Conservation (phyloP, 2,329 filamentous ascomycete genomes). For the Pseudocercospora fijiensis region DNA sequence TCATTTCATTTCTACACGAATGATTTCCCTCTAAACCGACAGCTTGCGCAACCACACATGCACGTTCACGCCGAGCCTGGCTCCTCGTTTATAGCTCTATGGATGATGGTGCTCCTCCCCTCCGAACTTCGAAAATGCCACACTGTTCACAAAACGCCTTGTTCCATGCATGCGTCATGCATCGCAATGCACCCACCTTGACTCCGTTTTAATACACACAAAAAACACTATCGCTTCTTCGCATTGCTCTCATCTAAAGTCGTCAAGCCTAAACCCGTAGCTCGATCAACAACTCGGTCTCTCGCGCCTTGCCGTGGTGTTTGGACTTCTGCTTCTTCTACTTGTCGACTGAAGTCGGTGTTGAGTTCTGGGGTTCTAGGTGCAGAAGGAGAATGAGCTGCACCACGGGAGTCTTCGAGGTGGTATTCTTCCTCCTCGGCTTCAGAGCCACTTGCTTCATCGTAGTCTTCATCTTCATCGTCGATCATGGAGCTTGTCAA, state of each 20-base stretch:
- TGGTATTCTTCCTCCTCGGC: conserved; percentile 21
- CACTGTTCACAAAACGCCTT: background rate
- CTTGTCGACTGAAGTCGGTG: background rate
- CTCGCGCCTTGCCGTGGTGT: conserved; percentile 7
- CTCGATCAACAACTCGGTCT: background rate
- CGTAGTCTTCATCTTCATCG: conserved; percentile 32
- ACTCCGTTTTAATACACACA: background rate
- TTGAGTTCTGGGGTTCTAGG: conserved; percentile 18
- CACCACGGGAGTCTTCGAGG: conserved; percentile 17
- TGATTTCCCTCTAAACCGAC: too few species aligned
- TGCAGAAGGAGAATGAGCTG: conserved; percentile 15
- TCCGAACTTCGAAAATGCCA: background rate
- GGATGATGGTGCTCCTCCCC: background rate
- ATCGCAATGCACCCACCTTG: background rate
- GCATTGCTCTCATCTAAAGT: background rate
- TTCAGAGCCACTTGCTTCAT: conserved; percentile 15
- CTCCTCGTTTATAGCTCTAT: background rate
- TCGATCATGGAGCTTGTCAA: conserved; percentile 21
- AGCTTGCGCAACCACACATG: background rate
- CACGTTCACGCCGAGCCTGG: background rate
- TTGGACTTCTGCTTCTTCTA: background rate
- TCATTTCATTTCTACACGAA: too few species aligned
- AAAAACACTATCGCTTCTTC: background rate
- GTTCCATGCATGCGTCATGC: background rate
- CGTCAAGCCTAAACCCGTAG: conserved; percentile 10